A percentile compares a stretch with the other conserved stretches of the same genome.
Conservation (phyloP, 139 green algal species). For the Haematococcus sp. region DNA sequence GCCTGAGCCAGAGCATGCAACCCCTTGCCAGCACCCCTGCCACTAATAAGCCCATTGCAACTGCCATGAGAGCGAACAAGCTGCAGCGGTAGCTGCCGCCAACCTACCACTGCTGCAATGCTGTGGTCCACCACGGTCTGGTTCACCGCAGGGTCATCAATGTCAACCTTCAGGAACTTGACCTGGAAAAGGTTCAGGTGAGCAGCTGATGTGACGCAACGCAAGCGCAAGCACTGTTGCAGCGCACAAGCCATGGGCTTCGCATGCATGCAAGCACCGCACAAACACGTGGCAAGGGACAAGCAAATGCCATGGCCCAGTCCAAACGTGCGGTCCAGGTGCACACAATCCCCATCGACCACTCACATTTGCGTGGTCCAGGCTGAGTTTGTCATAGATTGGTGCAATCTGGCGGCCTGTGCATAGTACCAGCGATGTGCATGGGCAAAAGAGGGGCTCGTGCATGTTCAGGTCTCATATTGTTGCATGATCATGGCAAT, state of each 20-base stretch:
- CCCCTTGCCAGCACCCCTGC: not conserved
- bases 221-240: not conserved
- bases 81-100: not conserved
- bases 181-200: constrained; percentile 26
- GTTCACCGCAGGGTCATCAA: constrained; percentile 47
- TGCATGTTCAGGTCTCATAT: no score
- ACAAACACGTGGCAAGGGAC: not conserved
- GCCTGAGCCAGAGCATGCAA: no score
- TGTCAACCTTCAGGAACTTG: constrained; percentile 72
- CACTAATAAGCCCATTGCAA: not conserved
- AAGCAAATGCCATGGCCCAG: not conserved
- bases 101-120: constrained; percentile 50
- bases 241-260: not conserved
- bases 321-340: no score
- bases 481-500: no score
- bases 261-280: not conserved
- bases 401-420: no score
- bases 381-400: no score
- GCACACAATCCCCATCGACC: no score
- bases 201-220: no score
- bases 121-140: constrained; percentile 39
- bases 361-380: not conserved
- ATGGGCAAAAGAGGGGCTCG: no score
- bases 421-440: no score
- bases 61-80: not conserved